Evolutionary conservation across 2,329 filamentous ascomycete genomes (phyloP).

Genomic region (Chrysoporthe austroafricana): DNA sequence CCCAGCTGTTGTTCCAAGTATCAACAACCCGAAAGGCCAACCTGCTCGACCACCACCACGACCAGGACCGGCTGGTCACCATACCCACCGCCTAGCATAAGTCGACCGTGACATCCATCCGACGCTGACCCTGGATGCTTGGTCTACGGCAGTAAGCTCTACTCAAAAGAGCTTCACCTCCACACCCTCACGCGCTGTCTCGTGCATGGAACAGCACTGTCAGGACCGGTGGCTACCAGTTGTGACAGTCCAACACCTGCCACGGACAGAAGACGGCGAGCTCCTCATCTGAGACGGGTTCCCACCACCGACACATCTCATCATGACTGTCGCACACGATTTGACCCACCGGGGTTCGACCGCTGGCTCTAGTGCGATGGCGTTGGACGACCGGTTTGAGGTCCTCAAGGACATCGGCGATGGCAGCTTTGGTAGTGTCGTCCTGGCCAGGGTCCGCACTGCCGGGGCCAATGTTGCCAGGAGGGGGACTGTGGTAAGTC

Average conservation of each 20-base stretch:
- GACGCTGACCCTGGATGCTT: slow-evolving; percentile 26
- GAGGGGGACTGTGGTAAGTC: slow-evolving; percentile 86
- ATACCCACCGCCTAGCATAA: slow-evolving; percentile 13
- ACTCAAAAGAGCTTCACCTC: slow-evolving; percentile 25
- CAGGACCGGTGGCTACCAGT: neutral
- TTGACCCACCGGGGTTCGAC: slow-evolving; percentile 69
- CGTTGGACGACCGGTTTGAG: slow-evolving; percentile 93
- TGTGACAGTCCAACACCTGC: slow-evolving; percentile 7
- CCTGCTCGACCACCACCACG: neutral
- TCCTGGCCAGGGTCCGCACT: slow-evolving; percentile 86
- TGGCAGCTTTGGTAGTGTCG: slow-evolving; percentile 97
- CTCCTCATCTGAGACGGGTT: slow-evolving; percentile 19
- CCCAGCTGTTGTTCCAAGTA: slow-evolving; percentile 19
- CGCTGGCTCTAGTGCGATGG: slow-evolving; percentile 52
- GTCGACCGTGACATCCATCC: slow-evolving; percentile 19
- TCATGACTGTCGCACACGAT: slow-evolving; percentile 81
- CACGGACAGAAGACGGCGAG: slow-evolving; percentile 1
- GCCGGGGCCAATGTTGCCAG: slow-evolving; percentile 88
- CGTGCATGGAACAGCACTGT: slow-evolving; percentile 11
- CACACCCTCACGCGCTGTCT: neutral
- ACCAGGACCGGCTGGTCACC: slow-evolving; percentile 11
- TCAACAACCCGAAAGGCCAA: slow-evolving; percentile 12
- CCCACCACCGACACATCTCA: slow-evolving; percentile 27
- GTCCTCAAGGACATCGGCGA: slow-evolving; percentile 98
- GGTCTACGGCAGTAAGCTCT: slow-evolving; percentile 28